Base-by-base conservation (phyloP, 2,329 filamentous ascomycete genomes). In the Clonostachys rosea region DNA sequence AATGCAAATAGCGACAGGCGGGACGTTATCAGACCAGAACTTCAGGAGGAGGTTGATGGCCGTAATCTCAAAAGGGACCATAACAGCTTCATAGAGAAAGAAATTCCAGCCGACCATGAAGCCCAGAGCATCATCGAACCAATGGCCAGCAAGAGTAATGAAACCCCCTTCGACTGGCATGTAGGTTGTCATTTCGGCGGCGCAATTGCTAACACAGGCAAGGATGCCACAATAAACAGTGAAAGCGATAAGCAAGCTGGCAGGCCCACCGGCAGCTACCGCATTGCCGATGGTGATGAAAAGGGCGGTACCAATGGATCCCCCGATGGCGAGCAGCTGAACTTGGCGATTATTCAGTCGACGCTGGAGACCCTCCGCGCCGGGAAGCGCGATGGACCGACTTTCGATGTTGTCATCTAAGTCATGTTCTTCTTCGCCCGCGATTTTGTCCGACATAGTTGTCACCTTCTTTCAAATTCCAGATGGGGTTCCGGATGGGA, bases 151-250 rank as follows among this genome's bases (percentile, higher is more conserved):
- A 56, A 91, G 89, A 24, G 84, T 82, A 58, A 91, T 87, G 61
- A 91, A 91, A 0, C 86, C 86, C 39, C 85, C 89, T 0, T 85
- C 87, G 46, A 91, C 87, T 7, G 87, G 87, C 3, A 89, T 69
- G 53, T 86, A 89, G 0, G 84, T 87, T 7, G 88, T 86, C 85
- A 90, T 89, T 61, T 90, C 87, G 11, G 84, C 83, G 68, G 87
- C 79, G 59, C 69, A 76, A 49, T 81, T 68, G 1, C 78, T 84
- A 42, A 84, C 70, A 42, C 76, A 74, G 20, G 84, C 71, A 53
- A 84, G 79, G 40, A 84, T 75, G 35, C 73, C 72, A 58, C 78
- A 83, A 80, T 80, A 85, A 36, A 84, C 36, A 39, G 36, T 37
- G 24, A 84, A 86, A 35, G 79, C 81, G 20, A 81, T 60, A 47